Evolutionary conservation across 2,329 filamentous ascomycete species (phyloP), one percentile per base, ranked within the genome.

Genomic region (Aspergillus costaricaensis): DNA sequence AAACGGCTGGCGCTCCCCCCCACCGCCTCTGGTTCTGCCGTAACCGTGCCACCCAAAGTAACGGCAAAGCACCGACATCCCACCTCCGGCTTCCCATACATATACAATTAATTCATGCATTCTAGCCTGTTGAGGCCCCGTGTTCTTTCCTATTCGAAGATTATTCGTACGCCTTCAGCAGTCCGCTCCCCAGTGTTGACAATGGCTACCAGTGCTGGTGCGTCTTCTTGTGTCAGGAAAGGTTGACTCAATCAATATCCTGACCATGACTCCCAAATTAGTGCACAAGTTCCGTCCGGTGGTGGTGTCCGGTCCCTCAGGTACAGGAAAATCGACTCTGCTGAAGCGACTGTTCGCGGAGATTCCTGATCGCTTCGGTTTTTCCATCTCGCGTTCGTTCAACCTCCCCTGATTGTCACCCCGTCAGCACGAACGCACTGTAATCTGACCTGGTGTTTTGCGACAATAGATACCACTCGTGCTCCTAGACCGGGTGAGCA

Each of bases 401-500:
- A 36, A 23, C 36, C 44, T 14, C 10, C 25, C 25, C 5, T 56
- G 17, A 62, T 59, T 17, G 15, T 12, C 23, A 23, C 17, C 21
- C 12, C 12, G 5, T 17, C 19, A 32, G 7, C n/a, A n/a, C 10
- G 23, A 25, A 8, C 32, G 32, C 32, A 36, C 17, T 23, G 43
- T 27, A 23, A 54, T 41, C 32, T 51, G n/a, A 19, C 23, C 23
- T 36, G 39, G 10, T 19, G 4, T 48, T 23, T 38, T 30, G n/a
- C 30, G 32, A 15, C 12, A 14, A 65, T 61, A 76, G 89, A 96
- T 82, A 97, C 93, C 7, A 96, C 93, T 27, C 89, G 93, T 39
- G 69, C 79, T 1, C 92, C 93, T 1, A 88, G 93, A 23, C 80
- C 84, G 2, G 90, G 89, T 70, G 93, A 97, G 79, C 71, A 85